Base-by-base conservation (phyloP, 495 filamentous ascomycete genomes). In the Aspergillus funiculosus region DNA sequence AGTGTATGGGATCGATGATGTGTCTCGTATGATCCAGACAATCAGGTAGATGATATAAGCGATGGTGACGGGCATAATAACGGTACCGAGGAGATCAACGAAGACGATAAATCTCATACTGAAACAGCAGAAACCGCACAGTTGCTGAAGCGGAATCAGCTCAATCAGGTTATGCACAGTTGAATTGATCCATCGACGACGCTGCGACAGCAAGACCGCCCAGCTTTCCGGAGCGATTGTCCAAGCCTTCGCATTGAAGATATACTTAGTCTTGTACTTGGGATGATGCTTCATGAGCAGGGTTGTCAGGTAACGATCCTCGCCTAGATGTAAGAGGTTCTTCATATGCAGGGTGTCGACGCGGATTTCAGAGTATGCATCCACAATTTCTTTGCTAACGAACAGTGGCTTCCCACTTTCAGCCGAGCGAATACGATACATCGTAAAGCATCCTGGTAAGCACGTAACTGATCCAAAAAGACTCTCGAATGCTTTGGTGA, bases 71-170 rank as follows among this genome's bases (percentile, higher is more conserved):
- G 92, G 92, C 60, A 91, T 87, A 38, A 97, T 82, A 46, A 97
- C 65, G 22, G 92, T 99, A 43, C 84, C 87, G 43, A 99, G 72
- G 31, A 99, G 74, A 61, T 99, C 92, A 45, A 97, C 64, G 57
- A 99, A 94, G 52, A 99, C 91, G 48, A 99, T 75, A 69, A 99
- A 99, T 54, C 92, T 81, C 92, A 99, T 99, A 64, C 85, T 89
- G 75, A 99, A 99, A 68, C 94, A 97, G 75, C 92, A 99, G 80
- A 99, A 99, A 63, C 92, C 92, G 67, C 92, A 99, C 22, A 99
- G 81, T 60, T 97, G 86, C 39, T 85, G 79, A 62, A 99, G 67
- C 5, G 89, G 89, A 56, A 97, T 89, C 39, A 99, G 81, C 61
- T 99, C 92, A 52, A 92, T 85, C 51, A 99, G 74, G 63, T 99